Evolutionary conservation across 768 basidiomycete species (phyloP).

Genomic region (Mycena chlorophos): DNA sequence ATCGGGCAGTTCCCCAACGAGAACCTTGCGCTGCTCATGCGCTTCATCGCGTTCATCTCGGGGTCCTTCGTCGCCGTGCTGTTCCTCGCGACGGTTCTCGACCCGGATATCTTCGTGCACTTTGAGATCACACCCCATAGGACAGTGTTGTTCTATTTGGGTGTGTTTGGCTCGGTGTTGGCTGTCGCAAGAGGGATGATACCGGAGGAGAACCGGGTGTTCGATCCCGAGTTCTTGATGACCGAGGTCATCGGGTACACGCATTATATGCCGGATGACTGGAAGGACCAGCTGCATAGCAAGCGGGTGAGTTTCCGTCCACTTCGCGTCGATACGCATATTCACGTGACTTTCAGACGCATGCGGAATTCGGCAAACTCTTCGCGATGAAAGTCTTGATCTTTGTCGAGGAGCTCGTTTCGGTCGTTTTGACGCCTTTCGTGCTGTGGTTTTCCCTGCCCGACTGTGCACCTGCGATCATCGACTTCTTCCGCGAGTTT

Average conservation of each 20-base stretch:
- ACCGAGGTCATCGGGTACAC: conserved; percentile 90
- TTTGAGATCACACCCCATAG: conserved; percentile 94
- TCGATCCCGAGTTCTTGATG: conserved; percentile 93
- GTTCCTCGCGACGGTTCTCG: conserved; percentile 85
- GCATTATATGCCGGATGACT: conserved; percentile 93
- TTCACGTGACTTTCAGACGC: conserved; percentile 52
- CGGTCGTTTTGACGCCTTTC: conserved; percentile 91
- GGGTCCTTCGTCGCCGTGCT: conserved; percentile 97
- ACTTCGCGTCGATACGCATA: background rate
- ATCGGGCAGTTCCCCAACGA: conserved; percentile 98
- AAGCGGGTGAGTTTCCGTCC: conserved; percentile 58
- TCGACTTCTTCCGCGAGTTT: conserved; percentile 99
- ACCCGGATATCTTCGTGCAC: conserved; percentile 89
- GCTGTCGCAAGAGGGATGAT: conserved; percentile 94
- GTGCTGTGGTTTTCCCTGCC: conserved; percentile 93
- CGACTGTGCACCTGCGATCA: conserved; percentile 81
- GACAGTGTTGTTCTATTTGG: conserved; percentile 91
- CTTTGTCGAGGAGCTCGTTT: conserved; percentile 85
- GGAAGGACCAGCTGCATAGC: conserved; percentile 87
- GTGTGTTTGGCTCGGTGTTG: conserved; percentile 82
- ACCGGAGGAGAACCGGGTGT: conserved; percentile 89
- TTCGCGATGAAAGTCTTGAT: conserved; percentile 92
- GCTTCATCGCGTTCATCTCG: conserved; percentile 93
- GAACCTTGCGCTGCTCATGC: conserved; percentile 83
- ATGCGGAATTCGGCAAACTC: conserved; percentile 86